These are phyloP conservation scores for Paracorniculantispora psalliotae DNA, from an alignment of 2,329 filamentous ascomycete genomes.

Conservation along the genomic window DNA sequence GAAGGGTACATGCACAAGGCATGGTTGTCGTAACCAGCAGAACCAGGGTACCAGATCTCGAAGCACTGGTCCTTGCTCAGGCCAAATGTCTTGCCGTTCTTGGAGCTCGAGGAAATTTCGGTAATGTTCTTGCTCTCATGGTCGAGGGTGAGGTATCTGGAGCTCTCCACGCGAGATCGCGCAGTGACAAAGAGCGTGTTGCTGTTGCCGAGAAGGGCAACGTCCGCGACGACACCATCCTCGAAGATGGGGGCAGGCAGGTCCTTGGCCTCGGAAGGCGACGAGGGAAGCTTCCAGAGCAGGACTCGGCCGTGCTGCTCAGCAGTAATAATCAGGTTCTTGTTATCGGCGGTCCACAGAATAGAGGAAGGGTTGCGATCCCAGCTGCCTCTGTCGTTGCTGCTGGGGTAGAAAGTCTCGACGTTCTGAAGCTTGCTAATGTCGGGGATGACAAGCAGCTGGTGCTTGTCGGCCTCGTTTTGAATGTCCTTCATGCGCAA, in stretches of 20 bases:
- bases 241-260: conserved; percentile 46
- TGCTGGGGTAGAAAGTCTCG: conserved; percentile 57
- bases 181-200: conserved; percentile 57
- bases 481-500: conserved; percentile 69
- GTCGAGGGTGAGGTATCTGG: conserved; percentile 59
- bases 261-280: conserved; percentile 42
- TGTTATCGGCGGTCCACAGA: conserved; percentile 54
- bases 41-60: conserved; percentile 66
- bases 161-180: conserved; percentile 69
- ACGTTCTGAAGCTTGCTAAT: conserved; percentile 52
- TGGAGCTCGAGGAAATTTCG: conserved; percentile 59
- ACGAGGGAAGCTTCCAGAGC: conserved; percentile 58
- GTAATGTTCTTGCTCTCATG: conserved; percentile 31
- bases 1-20: conserved; percentile 63
- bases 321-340: conserved; percentile 65
- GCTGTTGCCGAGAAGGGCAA: conserved; percentile 46
- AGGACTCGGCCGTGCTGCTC: conserved; percentile 62
- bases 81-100: conserved; percentile 61
- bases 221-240: conserved; percentile 50
- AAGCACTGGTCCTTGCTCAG: conserved; percentile 58
- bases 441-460: conserved; percentile 60
- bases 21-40: conserved; percentile 61
- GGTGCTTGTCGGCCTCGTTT: conserved; percentile 73
- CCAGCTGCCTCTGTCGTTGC: conserved; percentile 60
- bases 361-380: conserved; percentile 53